These are phyloP conservation scores for Eucalyptus shirleyi DNA, from an alignment of 345 rosid species.

Conservation along the genomic window DNA sequence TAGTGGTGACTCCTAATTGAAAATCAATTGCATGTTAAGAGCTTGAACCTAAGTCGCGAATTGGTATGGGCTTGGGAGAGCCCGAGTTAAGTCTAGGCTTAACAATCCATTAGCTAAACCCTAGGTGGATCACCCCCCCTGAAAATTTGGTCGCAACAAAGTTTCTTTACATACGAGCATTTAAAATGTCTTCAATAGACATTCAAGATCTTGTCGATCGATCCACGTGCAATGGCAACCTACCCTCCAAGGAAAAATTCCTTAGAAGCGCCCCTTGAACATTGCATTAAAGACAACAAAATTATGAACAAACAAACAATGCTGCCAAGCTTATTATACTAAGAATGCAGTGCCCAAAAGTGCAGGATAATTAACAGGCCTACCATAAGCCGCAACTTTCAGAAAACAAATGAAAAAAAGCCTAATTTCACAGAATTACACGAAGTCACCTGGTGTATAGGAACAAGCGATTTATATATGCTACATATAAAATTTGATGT, in stretches of 20 bases:
- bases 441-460: slow-evolving; percentile 46
- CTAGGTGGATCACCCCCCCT: too few relatives aligned
- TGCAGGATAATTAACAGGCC: neutral
- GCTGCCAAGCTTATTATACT: neutral
- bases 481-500: too few relatives aligned
- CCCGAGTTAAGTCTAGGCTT: too few relatives aligned
- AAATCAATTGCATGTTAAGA: too few relatives aligned
- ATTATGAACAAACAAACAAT: neutral
- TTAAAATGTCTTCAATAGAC: neutral
- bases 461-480: slow-evolving; percentile 64
- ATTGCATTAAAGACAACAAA: neutral
- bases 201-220: neutral
- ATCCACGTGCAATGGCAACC: neutral
- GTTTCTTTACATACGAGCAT: neutral
- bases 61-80: too few relatives aligned
- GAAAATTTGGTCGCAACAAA: too few relatives aligned
- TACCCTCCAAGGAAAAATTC: neutral
- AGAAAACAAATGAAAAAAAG: neutral
- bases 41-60: too few relatives aligned
- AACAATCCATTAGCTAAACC: too few relatives aligned
- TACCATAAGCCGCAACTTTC: neutral
- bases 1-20: too few relatives aligned
- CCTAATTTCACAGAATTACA: neutral
- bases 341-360: neutral
- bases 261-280: neutral